Conservation (phyloP, 2,329 filamentous ascomycete species). For the Penicillium olsonii region DNA sequence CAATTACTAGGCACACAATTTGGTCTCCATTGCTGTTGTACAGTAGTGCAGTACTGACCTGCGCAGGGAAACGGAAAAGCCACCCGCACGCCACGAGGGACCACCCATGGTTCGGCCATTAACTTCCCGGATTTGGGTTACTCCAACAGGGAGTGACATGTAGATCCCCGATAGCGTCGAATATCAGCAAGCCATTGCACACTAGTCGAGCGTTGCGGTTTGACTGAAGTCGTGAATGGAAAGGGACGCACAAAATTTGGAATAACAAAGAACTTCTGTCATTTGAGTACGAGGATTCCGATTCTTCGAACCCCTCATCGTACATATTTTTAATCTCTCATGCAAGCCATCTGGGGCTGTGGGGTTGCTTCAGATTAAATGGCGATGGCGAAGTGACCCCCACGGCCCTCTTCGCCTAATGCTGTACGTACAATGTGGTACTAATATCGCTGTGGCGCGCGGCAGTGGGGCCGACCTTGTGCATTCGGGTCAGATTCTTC, state of each 20-base stretch:
- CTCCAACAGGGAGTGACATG: background rate
- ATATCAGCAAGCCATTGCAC: background rate
- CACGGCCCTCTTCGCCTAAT: background rate
- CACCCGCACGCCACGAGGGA: background rate
- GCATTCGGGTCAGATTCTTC: background rate
- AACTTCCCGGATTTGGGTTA: background rate
- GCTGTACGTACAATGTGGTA: too few relatives aligned
- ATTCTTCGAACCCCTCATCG: background rate
- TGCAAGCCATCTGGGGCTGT: background rate
- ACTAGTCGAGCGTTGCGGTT: background rate
- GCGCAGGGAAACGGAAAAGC: background rate
- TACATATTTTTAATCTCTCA: background rate
- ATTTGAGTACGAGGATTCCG: background rate
- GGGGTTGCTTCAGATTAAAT: background rate
- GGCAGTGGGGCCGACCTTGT: background rate
- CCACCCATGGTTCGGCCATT: background rate
- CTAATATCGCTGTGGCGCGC: background rate
- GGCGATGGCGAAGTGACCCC: background rate
- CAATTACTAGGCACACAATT: too few relatives aligned
- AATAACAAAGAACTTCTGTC: too few relatives aligned
- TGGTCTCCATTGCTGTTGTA: too few relatives aligned
- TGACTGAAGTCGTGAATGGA: too few relatives aligned
- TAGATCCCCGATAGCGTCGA: constrained; percentile 2
- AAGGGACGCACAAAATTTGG: too few relatives aligned
- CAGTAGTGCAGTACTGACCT: too few relatives aligned